These are phyloP conservation scores for Candida vaughaniae DNA, from an alignment of 805 yeast species.

Conservation along the genomic window DNA sequence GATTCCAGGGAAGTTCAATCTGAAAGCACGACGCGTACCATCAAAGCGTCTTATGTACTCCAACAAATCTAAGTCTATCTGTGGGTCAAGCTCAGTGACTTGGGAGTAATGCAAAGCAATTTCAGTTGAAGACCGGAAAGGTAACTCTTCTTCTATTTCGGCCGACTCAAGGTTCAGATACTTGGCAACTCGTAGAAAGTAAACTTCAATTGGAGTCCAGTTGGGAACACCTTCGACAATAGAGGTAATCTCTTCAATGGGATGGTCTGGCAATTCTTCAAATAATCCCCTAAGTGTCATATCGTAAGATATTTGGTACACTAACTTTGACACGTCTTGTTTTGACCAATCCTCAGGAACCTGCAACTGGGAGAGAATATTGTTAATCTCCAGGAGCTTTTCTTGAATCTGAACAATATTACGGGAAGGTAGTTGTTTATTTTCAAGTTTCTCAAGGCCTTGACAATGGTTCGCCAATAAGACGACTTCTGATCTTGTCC, in stretches of 20 bases:
- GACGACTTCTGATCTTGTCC: conserved; percentile 11
- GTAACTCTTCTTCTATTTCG: conserved; percentile 10
- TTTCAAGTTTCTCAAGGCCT: not conserved
- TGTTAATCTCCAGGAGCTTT: conserved; percentile 1
- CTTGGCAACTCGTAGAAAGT: conserved; percentile 9
- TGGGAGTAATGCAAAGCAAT: conserved; percentile 1
- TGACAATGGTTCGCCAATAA: conserved; percentile 4
- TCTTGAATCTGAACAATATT: not conserved
- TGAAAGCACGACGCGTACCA: conserved; percentile 9
- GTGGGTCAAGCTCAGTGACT: not conserved
- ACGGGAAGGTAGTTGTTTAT: conserved; percentile 1
- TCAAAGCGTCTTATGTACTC: conserved; percentile 9
- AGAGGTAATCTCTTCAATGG: conserved; percentile 12
- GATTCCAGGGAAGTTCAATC: conserved; percentile 13
- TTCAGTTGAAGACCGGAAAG: conserved; percentile 10
- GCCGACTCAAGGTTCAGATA: conserved; percentile 1
- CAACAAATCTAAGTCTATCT: conserved; percentile 8
- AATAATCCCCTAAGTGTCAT: conserved; percentile 13
- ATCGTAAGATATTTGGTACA: conserved; percentile 11
- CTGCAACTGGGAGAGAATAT: not conserved
- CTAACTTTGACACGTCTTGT: conserved; percentile 11
- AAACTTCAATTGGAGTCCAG: conserved; percentile 5
- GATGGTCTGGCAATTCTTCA: conserved; percentile 14
- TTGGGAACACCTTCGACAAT: not conserved
- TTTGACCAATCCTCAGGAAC: conserved; percentile 6